A percentile compares a stretch with the other conserved stretches of the same genome.
These are phyloP conservation scores for Penicillium olsonii DNA, from an alignment of 2,329 filamentous ascomycete species.

Conservation along the genomic window DNA sequence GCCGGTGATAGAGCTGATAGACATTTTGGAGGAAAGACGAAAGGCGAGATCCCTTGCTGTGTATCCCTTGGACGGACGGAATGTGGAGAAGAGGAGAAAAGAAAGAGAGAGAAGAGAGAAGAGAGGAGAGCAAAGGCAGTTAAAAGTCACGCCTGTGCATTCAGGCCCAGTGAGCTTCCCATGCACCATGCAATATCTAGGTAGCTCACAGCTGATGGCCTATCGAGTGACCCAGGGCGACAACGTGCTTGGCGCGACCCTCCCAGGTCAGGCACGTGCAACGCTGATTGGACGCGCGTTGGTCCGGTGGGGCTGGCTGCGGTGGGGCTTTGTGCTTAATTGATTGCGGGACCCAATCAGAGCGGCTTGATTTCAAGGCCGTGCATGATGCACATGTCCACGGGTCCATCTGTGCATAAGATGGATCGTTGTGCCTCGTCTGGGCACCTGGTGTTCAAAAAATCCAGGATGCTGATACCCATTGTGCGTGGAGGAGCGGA, in stretches of 20 bases:
- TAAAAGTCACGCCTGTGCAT: neutral
- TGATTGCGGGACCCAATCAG: slow-evolving; percentile 9
- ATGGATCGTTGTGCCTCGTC: too few relatives aligned
- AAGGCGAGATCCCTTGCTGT: slow-evolving; percentile 1
- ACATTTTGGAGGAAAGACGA: slow-evolving; percentile 28
- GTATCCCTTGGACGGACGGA: slow-evolving; percentile 9
- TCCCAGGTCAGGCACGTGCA: slow-evolving; percentile 20
- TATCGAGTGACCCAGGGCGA: slow-evolving; percentile 13
- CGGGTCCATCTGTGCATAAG: too few relatives aligned
- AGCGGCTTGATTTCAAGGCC: neutral
- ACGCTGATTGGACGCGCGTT: slow-evolving; percentile 21
- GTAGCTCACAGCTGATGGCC: slow-evolving; percentile 11
- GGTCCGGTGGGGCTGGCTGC: neutral
- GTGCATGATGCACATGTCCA: too few relatives aligned
- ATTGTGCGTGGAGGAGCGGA: too few relatives aligned
- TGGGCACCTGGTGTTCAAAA: too few relatives aligned
- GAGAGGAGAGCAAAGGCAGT: neutral
- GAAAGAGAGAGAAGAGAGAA: neutral
- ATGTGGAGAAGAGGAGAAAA: slow-evolving; percentile 3
- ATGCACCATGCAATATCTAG: too few relatives aligned
- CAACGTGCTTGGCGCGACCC: slow-evolving; percentile 25
- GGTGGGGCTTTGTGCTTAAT: slow-evolving; percentile 17
- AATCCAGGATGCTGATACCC: too few relatives aligned
- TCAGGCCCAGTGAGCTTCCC: too few relatives aligned
- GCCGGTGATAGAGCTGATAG: slow-evolving; percentile 31